Conservation (phyloP, 495 filamentous ascomycete genomes). For the Chaetomium cochliodes region DNA sequence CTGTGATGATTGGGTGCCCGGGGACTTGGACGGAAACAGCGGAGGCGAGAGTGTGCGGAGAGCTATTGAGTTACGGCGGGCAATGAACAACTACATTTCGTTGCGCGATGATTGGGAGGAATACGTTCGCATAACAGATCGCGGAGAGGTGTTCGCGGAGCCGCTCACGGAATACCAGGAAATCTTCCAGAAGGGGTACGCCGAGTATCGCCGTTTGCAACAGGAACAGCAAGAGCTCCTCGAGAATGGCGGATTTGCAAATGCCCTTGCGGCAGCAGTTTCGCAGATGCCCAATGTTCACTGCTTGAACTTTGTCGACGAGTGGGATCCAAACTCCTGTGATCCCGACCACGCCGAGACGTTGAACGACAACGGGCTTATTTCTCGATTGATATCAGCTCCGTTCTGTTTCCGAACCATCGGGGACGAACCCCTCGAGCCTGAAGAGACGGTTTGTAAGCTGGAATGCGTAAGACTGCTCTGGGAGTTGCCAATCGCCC, state of each 20-base stretch:
- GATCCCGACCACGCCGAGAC: no score
- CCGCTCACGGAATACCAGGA: neutral
- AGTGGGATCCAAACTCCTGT: neutral
- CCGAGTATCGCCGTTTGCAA: neutral
- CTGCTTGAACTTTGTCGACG: neutral
- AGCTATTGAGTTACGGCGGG: neutral
- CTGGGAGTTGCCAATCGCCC: constrained; percentile 1
- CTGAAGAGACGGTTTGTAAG: neutral
- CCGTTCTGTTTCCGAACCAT: neutral
- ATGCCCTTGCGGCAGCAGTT: neutral
- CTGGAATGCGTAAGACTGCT: neutral
- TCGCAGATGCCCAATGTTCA: neutral
- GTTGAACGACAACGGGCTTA: neutral
- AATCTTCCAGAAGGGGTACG: neutral
- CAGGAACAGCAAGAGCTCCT: neutral
- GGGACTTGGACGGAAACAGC: neutral
- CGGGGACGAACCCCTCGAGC: neutral
- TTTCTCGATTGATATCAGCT: neutral
- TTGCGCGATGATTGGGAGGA: neutral
- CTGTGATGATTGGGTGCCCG: neutral
- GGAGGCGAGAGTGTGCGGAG: neutral
- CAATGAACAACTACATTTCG: neutral
- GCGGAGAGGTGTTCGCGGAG: neutral
- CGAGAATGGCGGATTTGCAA: neutral
- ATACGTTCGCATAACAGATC: neutral